Evolutionary conservation across 441 rosid genomes (phyloP).

Genomic region (Gossypium gossypioides): DNA sequence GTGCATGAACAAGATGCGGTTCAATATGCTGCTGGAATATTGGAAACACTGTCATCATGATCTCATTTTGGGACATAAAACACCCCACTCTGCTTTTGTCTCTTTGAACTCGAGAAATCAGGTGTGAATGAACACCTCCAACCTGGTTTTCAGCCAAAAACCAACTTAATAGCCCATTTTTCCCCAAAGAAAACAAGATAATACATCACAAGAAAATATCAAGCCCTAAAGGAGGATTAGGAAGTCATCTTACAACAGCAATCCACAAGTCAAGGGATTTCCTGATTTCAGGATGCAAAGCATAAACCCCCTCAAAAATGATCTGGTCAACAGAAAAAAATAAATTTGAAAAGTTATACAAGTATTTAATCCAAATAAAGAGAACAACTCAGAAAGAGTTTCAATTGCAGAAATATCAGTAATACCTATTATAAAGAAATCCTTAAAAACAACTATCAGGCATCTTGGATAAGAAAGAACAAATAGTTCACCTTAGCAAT

Average conservation of each 20-base stretch:
- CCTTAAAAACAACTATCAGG: neutral
- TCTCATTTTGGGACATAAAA: conserved; percentile 93
- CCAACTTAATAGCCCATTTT: conserved; percentile 11
- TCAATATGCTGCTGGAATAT: conserved; percentile 98
- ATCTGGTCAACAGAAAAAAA: conserved; percentile 40
- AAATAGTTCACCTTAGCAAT: neutral
- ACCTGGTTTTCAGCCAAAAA: conserved; percentile 49
- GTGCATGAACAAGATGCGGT: conserved; percentile 99
- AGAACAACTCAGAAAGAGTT: neutral
- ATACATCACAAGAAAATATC: conserved; percentile 11
- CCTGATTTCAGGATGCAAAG: conserved; percentile 90
- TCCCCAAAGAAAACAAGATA: neutral
- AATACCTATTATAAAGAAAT: neutral
- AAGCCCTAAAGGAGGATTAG: conserved; percentile 12
- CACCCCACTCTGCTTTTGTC: conserved; percentile 86
- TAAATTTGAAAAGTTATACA: neutral
- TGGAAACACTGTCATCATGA: conserved; percentile 95
- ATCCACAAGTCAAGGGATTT: conserved; percentile 88
- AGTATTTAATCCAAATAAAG: neutral
- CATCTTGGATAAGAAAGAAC: neutral
- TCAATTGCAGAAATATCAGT: neutral
- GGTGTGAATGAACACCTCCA: conserved; percentile 98
- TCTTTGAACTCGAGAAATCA: conserved; percentile 96
- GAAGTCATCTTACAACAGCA: conserved; percentile 75
- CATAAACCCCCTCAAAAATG: conserved; percentile 95